Evolutionary conservation across 2,329 filamentous ascomycete species (phyloP), one percentile per base, ranked within the genome.

Genomic region (Colletotrichum lentis): DNA sequence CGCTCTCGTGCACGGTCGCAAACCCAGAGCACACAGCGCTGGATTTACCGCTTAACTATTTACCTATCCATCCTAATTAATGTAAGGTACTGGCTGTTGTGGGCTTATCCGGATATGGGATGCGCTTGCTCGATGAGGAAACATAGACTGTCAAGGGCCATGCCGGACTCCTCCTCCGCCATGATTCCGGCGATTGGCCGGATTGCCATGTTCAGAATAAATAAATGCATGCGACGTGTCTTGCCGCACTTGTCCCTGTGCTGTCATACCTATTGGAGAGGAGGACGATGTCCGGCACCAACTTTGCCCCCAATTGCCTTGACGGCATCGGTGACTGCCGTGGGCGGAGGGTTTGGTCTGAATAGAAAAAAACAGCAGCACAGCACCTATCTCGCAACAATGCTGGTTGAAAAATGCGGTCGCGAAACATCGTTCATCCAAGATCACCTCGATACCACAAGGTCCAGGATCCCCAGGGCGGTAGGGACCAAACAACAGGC

Each of bases 1-100:
- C 66, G 66, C 59, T 27, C 44, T 43, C 20, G 56, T 52, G 66
- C 66, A 69, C 66, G 62, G 66, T 50, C 44, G 43, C 55, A 44
- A 24, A 35, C 60, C 37, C 41, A 56, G 62, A 39, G 41, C 55
- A 46, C 24, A 22, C 31, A 31, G 39, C 52, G 27, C 43, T 64
- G 39, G n/a, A 41, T 41, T 31, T 27, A 43, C 35, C 8, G 16
- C 18, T 35, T 37, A n/a, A 12, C 50, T 31, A n/a, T 35, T 16
- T 1, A 3, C 8, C 27, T 7, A 8, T 31, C 27, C 27, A 31
- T 31, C 27, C 27, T 7, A 31, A 31, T 31, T 10, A 31, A 10
- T 31, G 27, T 31, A 31, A 8, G 27, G 7, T 31, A 31, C 7
- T n/a, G 18, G 3, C 20, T 6, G 10, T 53, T 4, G 37, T 35